These are phyloP conservation scores for Cryphonectria parasitica DNA, from an alignment of 2,329 filamentous ascomycete species.

Conservation along the genomic window DNA sequence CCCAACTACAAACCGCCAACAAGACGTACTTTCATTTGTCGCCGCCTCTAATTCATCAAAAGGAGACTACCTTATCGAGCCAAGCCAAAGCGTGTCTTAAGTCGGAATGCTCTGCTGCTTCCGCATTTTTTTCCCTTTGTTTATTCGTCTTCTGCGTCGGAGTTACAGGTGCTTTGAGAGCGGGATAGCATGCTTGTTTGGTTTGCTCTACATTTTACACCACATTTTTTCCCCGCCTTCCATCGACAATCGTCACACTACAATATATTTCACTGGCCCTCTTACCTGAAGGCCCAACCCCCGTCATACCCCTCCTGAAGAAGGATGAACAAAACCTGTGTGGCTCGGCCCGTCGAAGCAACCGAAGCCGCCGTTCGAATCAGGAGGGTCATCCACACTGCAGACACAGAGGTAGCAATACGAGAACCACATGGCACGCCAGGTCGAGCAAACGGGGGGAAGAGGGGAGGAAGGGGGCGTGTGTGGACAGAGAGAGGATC, in stretches of 20 bases:
- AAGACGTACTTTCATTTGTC: conserved; percentile 26
- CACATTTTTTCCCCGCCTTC: conserved; percentile 8
- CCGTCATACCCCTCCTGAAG: not conserved
- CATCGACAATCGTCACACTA: conserved; percentile 16
- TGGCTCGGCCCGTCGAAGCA: not conserved
- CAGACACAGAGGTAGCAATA: not conserved
- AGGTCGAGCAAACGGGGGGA: not conserved
- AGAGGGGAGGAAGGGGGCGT: not conserved
- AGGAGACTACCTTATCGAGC: not conserved
- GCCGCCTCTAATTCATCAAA: conserved; percentile 20
- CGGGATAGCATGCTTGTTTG: conserved; percentile 16
- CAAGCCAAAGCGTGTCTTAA: conserved; percentile 4
- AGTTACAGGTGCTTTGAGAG: conserved; percentile 24
- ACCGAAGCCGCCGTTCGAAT: not conserved
- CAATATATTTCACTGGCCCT: conserved; percentile 15
- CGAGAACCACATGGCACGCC: not conserved
- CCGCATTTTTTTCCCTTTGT: not conserved
- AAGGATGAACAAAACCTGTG: not conserved
- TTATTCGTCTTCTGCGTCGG: conserved; percentile 18
- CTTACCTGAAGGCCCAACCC: not conserved
- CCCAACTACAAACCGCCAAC: conserved; percentile 18
- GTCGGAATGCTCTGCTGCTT: conserved; percentile 6
- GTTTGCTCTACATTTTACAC: conserved; percentile 21
- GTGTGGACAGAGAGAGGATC: conserved; percentile 9
- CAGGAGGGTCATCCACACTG: not conserved